Base-by-base conservation (phyloP, 2,329 filamentous ascomycete genomes). In the Sporothrix sp. region DNA sequence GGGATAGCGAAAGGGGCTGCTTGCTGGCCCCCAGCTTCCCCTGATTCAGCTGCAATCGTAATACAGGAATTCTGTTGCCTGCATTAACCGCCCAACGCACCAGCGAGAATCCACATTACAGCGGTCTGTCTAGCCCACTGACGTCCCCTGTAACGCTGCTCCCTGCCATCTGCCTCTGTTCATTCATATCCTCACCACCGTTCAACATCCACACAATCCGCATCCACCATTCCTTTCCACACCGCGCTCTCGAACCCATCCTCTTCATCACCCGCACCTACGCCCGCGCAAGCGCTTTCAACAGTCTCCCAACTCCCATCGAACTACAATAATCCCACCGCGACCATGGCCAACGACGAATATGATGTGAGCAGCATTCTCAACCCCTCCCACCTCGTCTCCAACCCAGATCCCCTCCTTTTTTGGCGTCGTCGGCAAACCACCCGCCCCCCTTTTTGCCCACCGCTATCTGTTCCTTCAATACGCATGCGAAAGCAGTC, bases 271-370 rank as follows among this genome's bases (percentile, higher is more conserved):
- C 35, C 37, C 44, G 38, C 50, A 25, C 46, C 50, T 35, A 33
- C 33, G 25, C 21, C 20, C 33, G 21, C 39, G 35, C 50, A 30
- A 40, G 18, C 50, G 32, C 38, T 25, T 13, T 35, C 21, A 18
- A 44, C 38, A 21, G 21, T 39, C 27, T 32, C 13, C 14, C 3
- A 48, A n/a, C n/a, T 40, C 36, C 13, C 27, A 36, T 20, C 30
- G 25, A 40, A 18, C 30, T 36, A 18, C 35, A 28, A 27, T 20
- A 51, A 27, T 25, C 16, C 18, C 42, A 7, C 40, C 38, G 49
- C 42, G 32, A 51, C 48, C 51, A 98, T 97, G 93, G 93, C 91
- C 67, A 98, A 97, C 84, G 93, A 98, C 81, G 93, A 98, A 78
- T 98, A 98, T 76, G 93, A 98, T 84, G 91, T 97, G 76, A 78